Evolutionary conservation across 192 early-diverging fungal genomes (phyloP).

Genomic region (Coemansia sp.): DNA sequence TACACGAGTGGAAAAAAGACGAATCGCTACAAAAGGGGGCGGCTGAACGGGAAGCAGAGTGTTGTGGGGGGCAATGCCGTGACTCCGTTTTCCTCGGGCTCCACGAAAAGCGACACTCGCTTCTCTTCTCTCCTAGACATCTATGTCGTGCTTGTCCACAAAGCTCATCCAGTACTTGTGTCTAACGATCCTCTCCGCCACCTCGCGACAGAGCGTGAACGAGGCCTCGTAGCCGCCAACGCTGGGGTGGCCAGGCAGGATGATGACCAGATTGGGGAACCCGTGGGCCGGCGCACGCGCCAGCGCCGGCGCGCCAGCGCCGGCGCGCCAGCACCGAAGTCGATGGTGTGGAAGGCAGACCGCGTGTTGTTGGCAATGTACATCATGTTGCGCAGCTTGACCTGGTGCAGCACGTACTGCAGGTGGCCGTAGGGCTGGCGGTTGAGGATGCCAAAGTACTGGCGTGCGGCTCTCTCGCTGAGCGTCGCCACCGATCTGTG

Average conservation of each 20-base stretch:
- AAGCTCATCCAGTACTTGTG: constrained; percentile 10
- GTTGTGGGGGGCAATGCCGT: no score
- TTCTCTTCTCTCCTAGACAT: background rate
- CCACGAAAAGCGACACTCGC: no score
- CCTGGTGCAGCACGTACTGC: background rate
- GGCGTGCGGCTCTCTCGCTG: background rate
- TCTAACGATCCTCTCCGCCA: background rate
- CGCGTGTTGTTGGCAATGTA: constrained; percentile 4
- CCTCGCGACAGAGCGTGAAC: background rate
- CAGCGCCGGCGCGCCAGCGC: constrained; percentile 1
- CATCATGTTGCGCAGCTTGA: background rate
- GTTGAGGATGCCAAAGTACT: constrained; percentile 9
- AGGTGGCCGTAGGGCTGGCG: background rate
- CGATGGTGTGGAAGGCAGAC: background rate
- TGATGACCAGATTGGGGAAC: constrained; percentile 1
- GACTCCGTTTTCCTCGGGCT: no score
- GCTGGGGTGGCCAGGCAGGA: background rate
- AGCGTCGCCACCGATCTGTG: background rate
- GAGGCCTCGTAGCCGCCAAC: constrained; percentile 3
- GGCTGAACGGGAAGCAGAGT: no score
- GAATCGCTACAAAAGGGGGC: no score
- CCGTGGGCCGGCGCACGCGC: background rate
- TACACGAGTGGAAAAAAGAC: background rate
- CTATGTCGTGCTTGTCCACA: background rate
- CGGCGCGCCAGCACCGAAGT: constrained; percentile 8